Conservation (phyloP, 176 grass and related monocot genomes). For the Oryza meridionalis region DNA sequence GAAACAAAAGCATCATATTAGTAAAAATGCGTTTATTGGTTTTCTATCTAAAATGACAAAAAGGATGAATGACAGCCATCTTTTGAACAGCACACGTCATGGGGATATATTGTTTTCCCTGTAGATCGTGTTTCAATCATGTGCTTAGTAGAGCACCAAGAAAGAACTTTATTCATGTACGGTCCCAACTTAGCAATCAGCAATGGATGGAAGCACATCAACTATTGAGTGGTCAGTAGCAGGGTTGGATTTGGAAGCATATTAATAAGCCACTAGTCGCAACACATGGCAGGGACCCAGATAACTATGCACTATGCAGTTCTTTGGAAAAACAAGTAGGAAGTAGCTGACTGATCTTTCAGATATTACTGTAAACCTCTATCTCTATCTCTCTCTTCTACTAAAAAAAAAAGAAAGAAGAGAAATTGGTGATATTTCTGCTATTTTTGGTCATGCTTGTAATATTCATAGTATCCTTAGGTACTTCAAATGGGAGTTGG, state of each 20-base stretch:
- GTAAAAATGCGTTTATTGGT: constrained; percentile 21
- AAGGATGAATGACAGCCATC: not conserved
- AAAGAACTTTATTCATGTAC: constrained; percentile 41
- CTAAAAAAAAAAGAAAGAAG: not conserved
- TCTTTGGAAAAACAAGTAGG: constrained; percentile 35
- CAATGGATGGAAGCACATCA: constrained; percentile 44
- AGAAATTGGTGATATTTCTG: not conserved
- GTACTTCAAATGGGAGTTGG: not conserved
- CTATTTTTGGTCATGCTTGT: not conserved
- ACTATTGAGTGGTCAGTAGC: constrained; percentile 49
- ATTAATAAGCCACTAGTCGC: constrained; percentile 41
- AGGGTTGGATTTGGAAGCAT: constrained; percentile 40
- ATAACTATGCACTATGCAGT: constrained; percentile 42
- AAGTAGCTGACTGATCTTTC: constrained; percentile 33
- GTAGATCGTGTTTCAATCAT: constrained; percentile 32
- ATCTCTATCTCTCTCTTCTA: not conserved
- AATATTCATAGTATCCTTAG: not conserved
- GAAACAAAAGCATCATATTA: constrained; percentile 26
- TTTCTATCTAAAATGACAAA: constrained; percentile 25
- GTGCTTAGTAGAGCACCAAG: constrained; percentile 40
- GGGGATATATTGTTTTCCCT: not conserved
- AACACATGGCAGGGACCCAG: constrained; percentile 44
- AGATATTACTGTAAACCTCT: not conserved
- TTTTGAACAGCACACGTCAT: constrained; percentile 26
- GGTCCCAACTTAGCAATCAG: constrained; percentile 48